phyloP scores from a whole-genome alignment of 2,329 filamentous ascomycete genomes.

The Scedosporium aurantiacum region DNA sequence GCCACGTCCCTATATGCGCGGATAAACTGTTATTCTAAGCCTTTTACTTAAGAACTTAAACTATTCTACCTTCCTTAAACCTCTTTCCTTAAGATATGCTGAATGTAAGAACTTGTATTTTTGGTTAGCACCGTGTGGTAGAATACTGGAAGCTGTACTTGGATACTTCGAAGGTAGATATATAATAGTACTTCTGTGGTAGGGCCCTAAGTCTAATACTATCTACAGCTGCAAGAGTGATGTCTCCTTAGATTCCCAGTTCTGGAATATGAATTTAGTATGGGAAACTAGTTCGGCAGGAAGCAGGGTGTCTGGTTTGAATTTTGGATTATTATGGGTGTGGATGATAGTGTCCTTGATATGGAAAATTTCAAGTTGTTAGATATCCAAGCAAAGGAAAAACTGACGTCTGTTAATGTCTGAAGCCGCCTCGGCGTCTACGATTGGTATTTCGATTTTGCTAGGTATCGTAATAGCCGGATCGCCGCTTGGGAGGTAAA shows the following conservation, averaged over 20 bases:
- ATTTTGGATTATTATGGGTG: background rate
- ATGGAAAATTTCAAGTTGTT: background rate
- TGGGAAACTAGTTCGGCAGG: background rate
- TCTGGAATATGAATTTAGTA: background rate
- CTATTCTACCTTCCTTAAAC: background rate
- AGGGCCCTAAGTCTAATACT: background rate
- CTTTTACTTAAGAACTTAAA: background rate
- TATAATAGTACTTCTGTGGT: background rate
- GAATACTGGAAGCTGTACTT: background rate
- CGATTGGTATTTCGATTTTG: conserved; percentile 3
- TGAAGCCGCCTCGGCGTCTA: conserved; percentile 2
- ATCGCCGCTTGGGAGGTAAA: background rate
- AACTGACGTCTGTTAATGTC: background rate
- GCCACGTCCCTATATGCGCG: background rate
- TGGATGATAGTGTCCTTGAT: background rate
- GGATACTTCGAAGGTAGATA: conserved; percentile 2
- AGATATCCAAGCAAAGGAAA: background rate
- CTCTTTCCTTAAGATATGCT: background rate
- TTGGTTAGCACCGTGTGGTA: background rate
- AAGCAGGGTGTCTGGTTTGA: background rate
- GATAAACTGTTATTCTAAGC: background rate
- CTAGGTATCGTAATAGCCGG: background rate
- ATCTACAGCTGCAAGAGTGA: conserved; percentile 2
- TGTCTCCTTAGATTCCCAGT: background rate
- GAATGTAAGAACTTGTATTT: conserved; percentile 6